A percentile compares a stretch with the other conserved stretches of the same genome.
These are phyloP conservation scores for Volvox reticuliferus DNA, from an alignment of 139 green algal species.

Conservation along the genomic window DNA sequence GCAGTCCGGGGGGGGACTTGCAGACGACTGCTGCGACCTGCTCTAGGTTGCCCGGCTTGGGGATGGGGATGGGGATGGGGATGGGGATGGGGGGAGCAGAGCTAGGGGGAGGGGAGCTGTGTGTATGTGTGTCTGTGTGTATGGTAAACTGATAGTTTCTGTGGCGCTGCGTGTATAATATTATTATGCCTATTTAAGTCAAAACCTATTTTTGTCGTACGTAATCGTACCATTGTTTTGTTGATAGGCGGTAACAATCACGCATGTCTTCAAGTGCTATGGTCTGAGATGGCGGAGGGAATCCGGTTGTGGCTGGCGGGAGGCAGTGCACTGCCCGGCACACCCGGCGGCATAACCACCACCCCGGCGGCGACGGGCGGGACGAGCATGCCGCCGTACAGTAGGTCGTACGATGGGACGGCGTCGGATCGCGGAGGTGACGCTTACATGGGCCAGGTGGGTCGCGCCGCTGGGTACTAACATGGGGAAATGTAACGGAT, in stretches of 20 bases:
- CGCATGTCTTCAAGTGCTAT: constrained; percentile 52
- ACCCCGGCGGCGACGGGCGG: background rate
- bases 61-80: background rate
- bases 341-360: background rate
- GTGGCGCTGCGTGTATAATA: no score
- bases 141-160: no score
- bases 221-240: no score
- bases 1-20: no score
- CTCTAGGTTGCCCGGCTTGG: no score
- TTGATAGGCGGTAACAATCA: constrained; percentile 52
- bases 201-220: no score
- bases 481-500: no score
- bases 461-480: background rate
- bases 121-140: no score
- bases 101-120: background rate
- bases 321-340: background rate
- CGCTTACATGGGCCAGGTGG: background rate
- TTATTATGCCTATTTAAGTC: no score
- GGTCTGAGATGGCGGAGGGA: constrained; percentile 50
- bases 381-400: no score
- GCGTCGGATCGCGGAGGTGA: background rate
- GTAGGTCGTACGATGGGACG: no score
- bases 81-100: background rate
- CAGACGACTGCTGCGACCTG: no score
- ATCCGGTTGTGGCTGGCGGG: constrained; percentile 37